phyloP scores from a whole-genome alignment of 352 stramenopile genomes.

The Globisporangium carolinianum region DNA sequence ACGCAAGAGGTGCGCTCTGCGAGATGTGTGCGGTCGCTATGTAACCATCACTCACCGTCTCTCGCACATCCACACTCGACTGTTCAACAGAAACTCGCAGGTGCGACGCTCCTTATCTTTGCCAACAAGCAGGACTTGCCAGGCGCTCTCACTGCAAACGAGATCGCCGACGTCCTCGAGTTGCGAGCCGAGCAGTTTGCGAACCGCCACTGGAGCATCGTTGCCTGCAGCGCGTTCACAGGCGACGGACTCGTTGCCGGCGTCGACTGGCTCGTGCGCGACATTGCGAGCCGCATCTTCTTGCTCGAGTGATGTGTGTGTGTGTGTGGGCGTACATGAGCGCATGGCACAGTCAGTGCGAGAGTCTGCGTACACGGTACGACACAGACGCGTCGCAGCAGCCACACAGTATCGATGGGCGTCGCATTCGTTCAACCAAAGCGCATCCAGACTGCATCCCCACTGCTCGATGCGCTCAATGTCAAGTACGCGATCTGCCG shows the following conservation, averaged over 20 bases:
- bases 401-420: no score
- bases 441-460: no score
- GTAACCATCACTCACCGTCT: neutral
- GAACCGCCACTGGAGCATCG: slow-evolving; percentile 81
- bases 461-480: no score
- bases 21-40: neutral
- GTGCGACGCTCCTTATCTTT: slow-evolving; percentile 98
- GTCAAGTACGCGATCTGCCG: no score
- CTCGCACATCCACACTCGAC: neutral
- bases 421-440: no score
- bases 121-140: slow-evolving; percentile 98
- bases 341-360: no score
- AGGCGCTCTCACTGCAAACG: neutral
- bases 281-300: slow-evolving; percentile 91
- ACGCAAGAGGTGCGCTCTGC: slow-evolving; percentile 64
- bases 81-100: slow-evolving; percentile 90
- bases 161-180: slow-evolving; percentile 56
- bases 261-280: slow-evolving; percentile 96
- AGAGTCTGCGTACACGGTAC: no score
- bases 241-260: slow-evolving; percentile 74
- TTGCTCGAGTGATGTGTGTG: neutral
- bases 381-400: no score
- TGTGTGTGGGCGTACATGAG: no score
- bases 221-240: slow-evolving; percentile 96
- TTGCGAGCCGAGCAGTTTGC: slow-evolving; percentile 46